Percentiles rank a stretch among this genome's conserved stretches.
Conservation (phyloP, 805 yeast genomes). For the Kurtzmaniella cleridarum region DNA sequence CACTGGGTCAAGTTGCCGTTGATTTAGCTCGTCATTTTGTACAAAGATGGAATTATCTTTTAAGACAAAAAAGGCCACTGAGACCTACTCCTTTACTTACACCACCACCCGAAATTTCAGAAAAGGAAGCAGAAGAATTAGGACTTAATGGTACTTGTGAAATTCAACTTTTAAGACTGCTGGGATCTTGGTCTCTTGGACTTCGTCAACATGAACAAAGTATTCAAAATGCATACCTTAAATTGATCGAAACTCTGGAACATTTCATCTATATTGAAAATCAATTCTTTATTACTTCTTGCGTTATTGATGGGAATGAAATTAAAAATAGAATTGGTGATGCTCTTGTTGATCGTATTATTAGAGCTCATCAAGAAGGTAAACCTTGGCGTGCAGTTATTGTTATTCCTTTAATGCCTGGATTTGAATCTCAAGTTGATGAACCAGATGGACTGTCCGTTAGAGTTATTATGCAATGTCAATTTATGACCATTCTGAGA, state of each 20-base stretch:
- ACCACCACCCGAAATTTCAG: constrained; percentile 86
- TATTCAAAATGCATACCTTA: constrained; percentile 88
- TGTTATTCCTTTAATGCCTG: constrained; percentile 95
- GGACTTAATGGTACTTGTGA: constrained; percentile 83
- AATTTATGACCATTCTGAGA: constrained; percentile 86
- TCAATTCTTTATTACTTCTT: constrained; percentile 91
- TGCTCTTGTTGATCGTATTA: constrained; percentile 94
- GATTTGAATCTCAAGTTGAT: constrained; percentile 90
- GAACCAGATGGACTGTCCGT: constrained; percentile 92
- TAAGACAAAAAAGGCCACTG: constrained; percentile 92
- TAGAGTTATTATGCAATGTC: constrained; percentile 94
- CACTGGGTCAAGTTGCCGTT: constrained; percentile 90
- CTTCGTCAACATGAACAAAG: constrained; percentile 79
- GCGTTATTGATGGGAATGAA: constrained; percentile 75
- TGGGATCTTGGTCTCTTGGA: constrained; percentile 93
- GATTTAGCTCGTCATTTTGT: constrained; percentile 92
- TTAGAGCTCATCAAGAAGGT: constrained; percentile 74
- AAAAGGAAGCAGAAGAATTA: constrained; percentile 58
- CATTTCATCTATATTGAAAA: constrained; percentile 94
- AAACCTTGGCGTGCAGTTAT: constrained; percentile 86
- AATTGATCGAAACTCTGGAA: constrained; percentile 83
- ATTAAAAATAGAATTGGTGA: constrained; percentile 90
- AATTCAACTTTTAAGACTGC: constrained; percentile 81
- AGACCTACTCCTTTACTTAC: constrained; percentile 86
- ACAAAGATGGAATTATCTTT: constrained; percentile 92